Evolutionary conservation across 1,284 basidiomycete genomes (phyloP), one percentile per base, ranked within the genome.

Genomic region (Amylostereum chailletii): DNA sequence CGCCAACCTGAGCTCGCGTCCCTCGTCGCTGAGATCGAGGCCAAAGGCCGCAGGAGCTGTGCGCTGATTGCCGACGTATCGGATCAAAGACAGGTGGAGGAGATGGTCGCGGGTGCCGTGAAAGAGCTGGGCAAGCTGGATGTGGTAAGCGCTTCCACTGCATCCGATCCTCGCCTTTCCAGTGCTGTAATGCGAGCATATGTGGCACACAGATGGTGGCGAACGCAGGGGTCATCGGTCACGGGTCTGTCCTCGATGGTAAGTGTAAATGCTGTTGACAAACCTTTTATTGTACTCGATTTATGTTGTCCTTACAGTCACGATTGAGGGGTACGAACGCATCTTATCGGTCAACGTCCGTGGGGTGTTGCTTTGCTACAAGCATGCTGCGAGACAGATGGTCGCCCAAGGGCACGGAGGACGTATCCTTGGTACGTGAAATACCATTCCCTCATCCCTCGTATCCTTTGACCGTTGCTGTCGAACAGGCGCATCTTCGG

Each of bases 311-410:
- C 19, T 19, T 19, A 60, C 29, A 58, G 47, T 33, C 9, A 19
- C 38, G 9, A 29, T 33, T 3, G 47, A 48, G 10, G 47, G 42
- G 10, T 41, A 33, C 30, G 39, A 42, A 9, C 31, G 31, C 33
- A 38, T 48, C 6, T 19, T 33, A 27, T 6, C 47, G 8, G 40
- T 66, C 52, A 67, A 67, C 55, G 42, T 66, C 6, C 62, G 64
- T 34, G 65, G 65, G 2, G 55, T 65, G 37, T 65, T 65, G 60
- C 65, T 65, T 57, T 65, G 63, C 10, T 59, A 67, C 56, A 65
- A 64, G 53, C 63, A 63, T 1, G 67, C 69, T 0, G 73, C 71
- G 33, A 55, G 58, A 52, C 68, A 69, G 52, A 74, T 73, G 71
- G 65, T 74, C 38, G 61, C 62, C 53, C 69, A 75, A 53, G 70